Conservation (phyloP, 2,329 filamentous ascomycete genomes). For the Dactylonectria estremocensis region DNA sequence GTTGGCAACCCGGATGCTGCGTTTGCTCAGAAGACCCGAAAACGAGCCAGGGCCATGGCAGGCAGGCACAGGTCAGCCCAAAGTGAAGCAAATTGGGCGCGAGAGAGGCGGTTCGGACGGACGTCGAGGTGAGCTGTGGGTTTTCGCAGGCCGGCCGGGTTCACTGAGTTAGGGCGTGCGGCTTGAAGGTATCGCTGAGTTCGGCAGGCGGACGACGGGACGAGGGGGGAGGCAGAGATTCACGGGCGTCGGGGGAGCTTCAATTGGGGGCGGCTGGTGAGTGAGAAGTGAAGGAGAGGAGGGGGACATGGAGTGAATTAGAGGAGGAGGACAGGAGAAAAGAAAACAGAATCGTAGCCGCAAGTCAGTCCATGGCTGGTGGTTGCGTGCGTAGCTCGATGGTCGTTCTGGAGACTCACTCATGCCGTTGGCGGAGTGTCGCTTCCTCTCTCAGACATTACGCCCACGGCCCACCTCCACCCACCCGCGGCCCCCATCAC, state of each 20-base stretch:
- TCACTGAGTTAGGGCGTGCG: conserved; percentile 1
- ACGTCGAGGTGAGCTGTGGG: conserved; percentile 23
- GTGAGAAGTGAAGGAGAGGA: conserved; percentile 20
- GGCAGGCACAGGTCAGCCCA: conserved; percentile 35
- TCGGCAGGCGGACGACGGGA: conserved; percentile 5
- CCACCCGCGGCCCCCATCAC: conserved; percentile 23
- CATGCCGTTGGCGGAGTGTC: conserved; percentile 48
- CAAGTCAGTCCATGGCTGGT: conserved; percentile 51
- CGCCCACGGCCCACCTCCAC: too few relatives aligned
- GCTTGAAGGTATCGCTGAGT: conserved; percentile 30
- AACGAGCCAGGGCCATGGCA: conserved; percentile 46
- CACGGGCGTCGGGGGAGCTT: conserved; percentile 15
- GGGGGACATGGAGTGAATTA: conserved; percentile 30
- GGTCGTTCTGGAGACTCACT: conserved; percentile 42
- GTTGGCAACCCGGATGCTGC: conserved; percentile 34
- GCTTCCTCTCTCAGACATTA: conserved; percentile 46
- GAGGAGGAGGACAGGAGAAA: conserved; percentile 35
- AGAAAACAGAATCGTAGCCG: conserved; percentile 41
- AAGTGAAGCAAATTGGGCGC: conserved; percentile 31
- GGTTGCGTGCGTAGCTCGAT: conserved; percentile 45
- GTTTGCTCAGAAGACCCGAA: conserved; percentile 39
- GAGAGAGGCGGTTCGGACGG: conserved; percentile 29
- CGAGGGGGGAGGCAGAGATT: conserved; percentile 10
- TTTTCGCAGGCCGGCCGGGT: neutral
- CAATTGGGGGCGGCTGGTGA: conserved; percentile 25